Percentiles rank a stretch among this genome's conserved stretches.
These are phyloP conservation scores for Ampelocalamus luodianensis DNA, from an alignment of 176 grass and related monocot genomes.

Conservation along the genomic window DNA sequence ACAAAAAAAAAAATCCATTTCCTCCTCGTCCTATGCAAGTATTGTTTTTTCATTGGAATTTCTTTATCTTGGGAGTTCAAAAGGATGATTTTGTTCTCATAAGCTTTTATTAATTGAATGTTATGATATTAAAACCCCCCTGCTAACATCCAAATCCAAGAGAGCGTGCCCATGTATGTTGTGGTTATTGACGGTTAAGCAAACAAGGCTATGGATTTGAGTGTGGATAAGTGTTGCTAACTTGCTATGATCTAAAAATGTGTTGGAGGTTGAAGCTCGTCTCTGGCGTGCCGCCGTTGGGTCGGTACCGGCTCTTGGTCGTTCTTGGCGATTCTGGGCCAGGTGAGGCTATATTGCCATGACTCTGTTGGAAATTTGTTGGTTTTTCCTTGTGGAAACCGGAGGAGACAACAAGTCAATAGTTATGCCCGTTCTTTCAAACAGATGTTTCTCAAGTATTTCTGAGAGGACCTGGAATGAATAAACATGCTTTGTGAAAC, in stretches of 20 bases:
- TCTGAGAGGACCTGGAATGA: too few species aligned
- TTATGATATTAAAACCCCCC: not conserved
- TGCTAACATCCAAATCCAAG: not conserved
- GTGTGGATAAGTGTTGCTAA: not conserved
- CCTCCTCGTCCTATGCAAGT: constrained; percentile 6
- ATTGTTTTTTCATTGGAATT: not conserved
- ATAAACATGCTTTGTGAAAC: too few species aligned
- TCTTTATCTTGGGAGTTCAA: not conserved
- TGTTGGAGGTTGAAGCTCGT: too few species aligned
- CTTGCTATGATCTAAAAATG: not conserved
- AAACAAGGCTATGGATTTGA: not conserved
- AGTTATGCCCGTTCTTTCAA: too few species aligned
- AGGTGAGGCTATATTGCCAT: not conserved
- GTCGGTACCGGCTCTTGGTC: not conserved
- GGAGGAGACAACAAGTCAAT: too few species aligned
- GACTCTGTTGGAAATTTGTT: not conserved
- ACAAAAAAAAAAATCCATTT: not conserved
- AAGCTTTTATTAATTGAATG: not conserved
- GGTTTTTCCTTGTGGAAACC: not conserved
- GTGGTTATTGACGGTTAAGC: not conserved
- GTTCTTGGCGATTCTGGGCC: not conserved
- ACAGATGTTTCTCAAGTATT: too few species aligned
- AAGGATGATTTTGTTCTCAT: not conserved
- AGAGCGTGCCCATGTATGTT: not conserved
- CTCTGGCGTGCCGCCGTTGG: too few species aligned